Evolutionary conservation across 768 basidiomycete species (phyloP).

Genomic region (Antrodiella citrinella): DNA sequence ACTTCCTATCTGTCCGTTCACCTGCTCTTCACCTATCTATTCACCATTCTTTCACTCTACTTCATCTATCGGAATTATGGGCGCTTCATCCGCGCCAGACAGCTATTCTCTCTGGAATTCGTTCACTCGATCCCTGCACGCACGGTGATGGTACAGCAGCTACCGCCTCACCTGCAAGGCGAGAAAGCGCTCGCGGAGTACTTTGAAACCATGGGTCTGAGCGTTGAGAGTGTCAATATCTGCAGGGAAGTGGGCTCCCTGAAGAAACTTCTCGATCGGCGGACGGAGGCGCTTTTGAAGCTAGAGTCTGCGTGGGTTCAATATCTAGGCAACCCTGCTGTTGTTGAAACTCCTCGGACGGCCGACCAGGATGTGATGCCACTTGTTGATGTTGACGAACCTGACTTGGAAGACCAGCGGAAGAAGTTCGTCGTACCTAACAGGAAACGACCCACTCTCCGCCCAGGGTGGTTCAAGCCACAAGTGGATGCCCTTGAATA

Average conservation of each 20-base stretch:
- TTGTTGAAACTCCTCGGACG: background rate
- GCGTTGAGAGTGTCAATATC: constrained; percentile 88
- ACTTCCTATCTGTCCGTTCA: constrained; percentile 86
- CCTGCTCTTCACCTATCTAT: constrained; percentile 89
- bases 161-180: constrained; percentile 78
- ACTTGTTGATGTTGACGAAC: constrained; percentile 42
- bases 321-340: constrained; percentile 91
- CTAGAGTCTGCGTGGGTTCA: constrained; percentile 83
- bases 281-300: constrained; percentile 72
- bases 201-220: constrained; percentile 82
- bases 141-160: constrained; percentile 79
- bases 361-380: constrained; percentile 40
- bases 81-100: constrained; percentile 82
- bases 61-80: constrained; percentile 87
- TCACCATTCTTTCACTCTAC: constrained; percentile 79
- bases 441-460: constrained; percentile 65
- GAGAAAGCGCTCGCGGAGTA: constrained; percentile 87
- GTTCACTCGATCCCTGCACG: constrained; percentile 93
- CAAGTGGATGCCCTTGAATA: constrained; percentile 89
- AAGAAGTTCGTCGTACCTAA: constrained; percentile 65
- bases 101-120: constrained; percentile 89
- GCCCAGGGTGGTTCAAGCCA: constrained; percentile 64
- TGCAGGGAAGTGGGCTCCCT: constrained; percentile 76
- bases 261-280: constrained; percentile 61
- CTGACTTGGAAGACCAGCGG: constrained; percentile 44